phyloP scores from a whole-genome alignment of 176 grass and related monocot genomes.

The Phyllostachys edulis region DNA sequence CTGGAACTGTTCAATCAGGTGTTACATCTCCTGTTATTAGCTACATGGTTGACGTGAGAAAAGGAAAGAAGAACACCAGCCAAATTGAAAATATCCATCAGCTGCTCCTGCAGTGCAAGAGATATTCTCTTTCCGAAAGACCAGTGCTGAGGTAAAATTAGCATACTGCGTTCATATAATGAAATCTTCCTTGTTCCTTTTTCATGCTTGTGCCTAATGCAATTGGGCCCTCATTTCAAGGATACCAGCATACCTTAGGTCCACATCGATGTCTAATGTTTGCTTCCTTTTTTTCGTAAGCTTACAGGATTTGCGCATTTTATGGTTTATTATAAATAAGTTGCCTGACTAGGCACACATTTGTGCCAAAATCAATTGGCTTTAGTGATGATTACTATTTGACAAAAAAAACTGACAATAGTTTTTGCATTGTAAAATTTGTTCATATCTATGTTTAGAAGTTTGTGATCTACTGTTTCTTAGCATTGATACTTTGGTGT shows the following conservation, averaged over 20 bases:
- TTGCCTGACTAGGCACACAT: background rate
- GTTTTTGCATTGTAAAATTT: conserved; percentile 13
- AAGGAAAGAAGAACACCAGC: conserved; percentile 69
- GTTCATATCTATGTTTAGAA: background rate
- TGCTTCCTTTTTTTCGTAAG: background rate
- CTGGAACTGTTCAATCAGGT: conserved; percentile 37
- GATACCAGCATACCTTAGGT: background rate
- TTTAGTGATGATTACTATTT: conserved; percentile 5
- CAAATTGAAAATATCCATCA: conserved; percentile 77
- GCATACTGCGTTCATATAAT: conserved; percentile 13
- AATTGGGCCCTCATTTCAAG: background rate
- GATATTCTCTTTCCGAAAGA: conserved; percentile 63
- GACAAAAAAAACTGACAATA: background rate
- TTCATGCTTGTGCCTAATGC: background rate
- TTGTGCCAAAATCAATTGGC: background rate
- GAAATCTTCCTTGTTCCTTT: background rate
- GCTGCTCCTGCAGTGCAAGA: no score
- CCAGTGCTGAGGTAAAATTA: conserved; percentile 60
- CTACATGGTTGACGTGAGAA: conserved; percentile 55
- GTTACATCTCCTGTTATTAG: conserved; percentile 36
- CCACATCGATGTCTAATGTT: background rate
- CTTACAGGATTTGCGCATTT: background rate
- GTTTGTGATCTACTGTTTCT: background rate
- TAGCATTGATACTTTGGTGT: conserved; percentile 5
- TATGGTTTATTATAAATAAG: background rate